phyloP scores from a whole-genome alignment of 2,329 filamentous ascomycete genomes.

The Botryotinia convoluta region DNA sequence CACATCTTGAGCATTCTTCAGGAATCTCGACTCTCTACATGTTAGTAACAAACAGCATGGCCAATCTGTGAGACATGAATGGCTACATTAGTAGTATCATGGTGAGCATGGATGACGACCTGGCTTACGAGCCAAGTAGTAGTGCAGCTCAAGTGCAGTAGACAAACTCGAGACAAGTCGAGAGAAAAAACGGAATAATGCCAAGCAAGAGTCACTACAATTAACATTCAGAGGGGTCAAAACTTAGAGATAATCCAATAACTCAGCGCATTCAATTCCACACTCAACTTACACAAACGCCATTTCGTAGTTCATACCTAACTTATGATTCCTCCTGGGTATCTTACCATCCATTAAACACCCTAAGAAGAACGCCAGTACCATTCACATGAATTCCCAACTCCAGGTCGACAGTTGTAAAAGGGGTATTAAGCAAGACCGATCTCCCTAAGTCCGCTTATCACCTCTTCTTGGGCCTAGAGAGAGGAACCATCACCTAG shows the following conservation, averaged over 20 bases:
- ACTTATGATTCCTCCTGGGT: not conserved
- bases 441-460: conserved; percentile 14
- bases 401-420: not conserved
- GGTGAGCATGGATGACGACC: not conserved
- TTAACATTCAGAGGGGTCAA: not conserved
- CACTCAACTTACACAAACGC: not conserved
- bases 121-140: not conserved
- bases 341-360: conserved; percentile 3
- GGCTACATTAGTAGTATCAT: not conserved
- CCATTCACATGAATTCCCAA: not conserved
- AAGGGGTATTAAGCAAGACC: conserved; percentile 10
- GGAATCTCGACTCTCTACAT: not conserved
- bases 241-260: not conserved
- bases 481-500: conserved; percentile 11
- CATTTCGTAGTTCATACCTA: not conserved
- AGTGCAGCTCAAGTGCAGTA: not conserved
- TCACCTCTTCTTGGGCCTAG: conserved; percentile 21
- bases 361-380: not conserved
- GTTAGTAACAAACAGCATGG: not conserved
- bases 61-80: not conserved
- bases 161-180: not conserved
- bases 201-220: not conserved
- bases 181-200: not conserved
- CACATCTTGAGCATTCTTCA: not conserved
- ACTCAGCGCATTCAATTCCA: not conserved